A percentile compares a stretch with the other conserved stretches of the same genome.
These are phyloP conservation scores for Ophiostoma ulmi DNA, from an alignment of 2,329 filamentous ascomycete genomes.

Conservation along the genomic window DNA sequence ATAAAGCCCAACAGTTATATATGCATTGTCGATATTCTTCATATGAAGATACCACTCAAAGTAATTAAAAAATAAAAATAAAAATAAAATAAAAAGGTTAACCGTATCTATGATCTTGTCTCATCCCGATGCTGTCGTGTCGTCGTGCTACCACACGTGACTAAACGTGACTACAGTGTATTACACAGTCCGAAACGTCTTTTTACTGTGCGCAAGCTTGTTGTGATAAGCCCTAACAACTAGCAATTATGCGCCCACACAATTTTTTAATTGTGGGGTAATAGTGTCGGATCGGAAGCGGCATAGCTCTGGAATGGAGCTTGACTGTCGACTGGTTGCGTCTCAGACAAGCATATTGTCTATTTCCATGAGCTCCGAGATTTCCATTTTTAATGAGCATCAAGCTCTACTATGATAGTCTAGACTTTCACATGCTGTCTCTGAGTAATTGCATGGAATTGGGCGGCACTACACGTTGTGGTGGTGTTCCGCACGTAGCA, in stretches of 20 bases:
- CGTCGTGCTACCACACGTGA: neutral
- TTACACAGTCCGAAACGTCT: neutral
- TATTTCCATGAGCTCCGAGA: neutral
- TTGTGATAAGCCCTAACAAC: constrained; percentile 20
- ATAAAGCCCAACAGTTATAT: too few species aligned
- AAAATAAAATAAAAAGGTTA: neutral
- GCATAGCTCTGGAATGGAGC: constrained; percentile 13
- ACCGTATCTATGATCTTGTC: too few species aligned
- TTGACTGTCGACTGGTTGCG: neutral
- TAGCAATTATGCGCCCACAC: constrained; percentile 21
- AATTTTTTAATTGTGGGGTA: constrained; percentile 21
- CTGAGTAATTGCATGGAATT: neutral
- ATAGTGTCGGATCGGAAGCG: constrained; percentile 16
- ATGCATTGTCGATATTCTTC: too few species aligned
- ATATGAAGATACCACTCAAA: too few species aligned
- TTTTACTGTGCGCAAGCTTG: neutral
- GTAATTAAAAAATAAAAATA: neutral
- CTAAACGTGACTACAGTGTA: neutral
- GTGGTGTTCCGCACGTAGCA: neutral
- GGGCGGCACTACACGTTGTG: neutral
- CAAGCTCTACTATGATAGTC: neutral
- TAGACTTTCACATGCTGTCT: neutral
- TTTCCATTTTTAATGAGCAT: neutral
- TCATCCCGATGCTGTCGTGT: neutral
- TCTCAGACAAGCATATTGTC: constrained; percentile 14